Conservation (phyloP, 768 basidiomycete genomes). For the Rickenella mellea region DNA sequence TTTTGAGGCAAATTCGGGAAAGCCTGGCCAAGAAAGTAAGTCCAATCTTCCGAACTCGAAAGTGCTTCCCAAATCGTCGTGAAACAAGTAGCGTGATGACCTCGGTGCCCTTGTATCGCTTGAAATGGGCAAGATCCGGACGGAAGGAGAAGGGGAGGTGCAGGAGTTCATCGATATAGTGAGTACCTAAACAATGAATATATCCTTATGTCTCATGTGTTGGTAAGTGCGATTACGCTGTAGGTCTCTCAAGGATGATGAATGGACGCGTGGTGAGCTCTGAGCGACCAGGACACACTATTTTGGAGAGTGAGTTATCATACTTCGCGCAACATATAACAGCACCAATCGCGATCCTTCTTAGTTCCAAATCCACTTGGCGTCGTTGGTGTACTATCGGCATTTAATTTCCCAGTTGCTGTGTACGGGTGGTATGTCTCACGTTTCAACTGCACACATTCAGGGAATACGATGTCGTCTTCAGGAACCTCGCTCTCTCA, state of each 20-base stretch:
- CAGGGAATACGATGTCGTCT: neutral
- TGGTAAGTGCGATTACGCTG: constrained; percentile 83
- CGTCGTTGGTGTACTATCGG: constrained; percentile 65
- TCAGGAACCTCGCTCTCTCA: constrained; percentile 84
- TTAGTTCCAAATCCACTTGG: constrained; percentile 87
- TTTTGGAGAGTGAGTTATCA: constrained; percentile 61
- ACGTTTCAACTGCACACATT: constrained; percentile 1
- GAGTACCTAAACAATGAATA: constrained; percentile 19
- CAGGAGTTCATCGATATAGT: constrained; percentile 95
- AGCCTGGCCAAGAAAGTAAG: constrained; percentile 69
- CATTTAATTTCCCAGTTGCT: constrained; percentile 95
- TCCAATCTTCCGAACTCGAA: constrained; percentile 1
- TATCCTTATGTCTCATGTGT: neutral
- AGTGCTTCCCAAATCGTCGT: constrained; percentile 9
- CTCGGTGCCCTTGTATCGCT: constrained; percentile 79
- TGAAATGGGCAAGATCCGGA: constrained; percentile 87
- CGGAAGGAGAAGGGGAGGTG: constrained; percentile 88
- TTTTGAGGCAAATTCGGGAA: constrained; percentile 80
- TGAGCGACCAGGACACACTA: constrained; percentile 84
- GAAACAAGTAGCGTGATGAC: constrained; percentile 47
- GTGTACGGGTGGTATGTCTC: constrained; percentile 75
- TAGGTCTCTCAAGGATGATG: constrained; percentile 91
- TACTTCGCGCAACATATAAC: neutral
- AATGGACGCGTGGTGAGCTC: constrained; percentile 82
- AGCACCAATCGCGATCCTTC: constrained; percentile 10